phyloP scores from a whole-genome alignment of 306 rosid species.

The Benincasa hispida region DNA sequence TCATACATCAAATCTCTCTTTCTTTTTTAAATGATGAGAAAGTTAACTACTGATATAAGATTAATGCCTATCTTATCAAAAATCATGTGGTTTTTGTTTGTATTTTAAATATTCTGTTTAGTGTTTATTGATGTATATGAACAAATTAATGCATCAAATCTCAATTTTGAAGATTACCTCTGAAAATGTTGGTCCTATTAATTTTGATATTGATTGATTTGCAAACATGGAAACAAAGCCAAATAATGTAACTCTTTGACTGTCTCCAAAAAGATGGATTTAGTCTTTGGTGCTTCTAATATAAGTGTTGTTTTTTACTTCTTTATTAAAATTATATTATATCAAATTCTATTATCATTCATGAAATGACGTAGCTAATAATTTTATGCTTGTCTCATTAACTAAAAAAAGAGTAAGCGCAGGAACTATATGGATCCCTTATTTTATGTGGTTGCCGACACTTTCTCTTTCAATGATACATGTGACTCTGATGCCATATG shows the following conservation, averaged over 20 bases:
- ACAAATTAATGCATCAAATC: not conserved
- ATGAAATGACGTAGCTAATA: not conserved
- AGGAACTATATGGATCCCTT: too few relatives aligned
- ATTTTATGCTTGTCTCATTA: not conserved
- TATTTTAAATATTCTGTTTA: not conserved
- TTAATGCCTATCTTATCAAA: constrained; percentile 1
- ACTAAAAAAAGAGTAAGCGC: too few relatives aligned
- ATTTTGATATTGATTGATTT: not conserved
- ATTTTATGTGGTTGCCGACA: not conserved
- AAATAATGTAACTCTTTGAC: not conserved
- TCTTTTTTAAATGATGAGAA: not conserved
- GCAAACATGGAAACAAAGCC: not conserved
- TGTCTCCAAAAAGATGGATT: not conserved
- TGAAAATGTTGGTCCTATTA: too few relatives aligned
- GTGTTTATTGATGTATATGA: not conserved
- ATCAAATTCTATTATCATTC: too few relatives aligned
- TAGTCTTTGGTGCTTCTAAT: not conserved
- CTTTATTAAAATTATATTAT: too few relatives aligned
- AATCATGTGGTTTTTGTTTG: not conserved
- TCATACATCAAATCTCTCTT: not conserved
- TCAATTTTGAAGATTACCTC: not conserved
- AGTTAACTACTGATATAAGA: not conserved
- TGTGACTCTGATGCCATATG: too few relatives aligned
- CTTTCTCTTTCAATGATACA: not conserved
- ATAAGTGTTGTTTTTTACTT: too few relatives aligned